Base-by-base conservation (phyloP, 257 asterid genomes). In the Paraleonurus japonicus region DNA sequence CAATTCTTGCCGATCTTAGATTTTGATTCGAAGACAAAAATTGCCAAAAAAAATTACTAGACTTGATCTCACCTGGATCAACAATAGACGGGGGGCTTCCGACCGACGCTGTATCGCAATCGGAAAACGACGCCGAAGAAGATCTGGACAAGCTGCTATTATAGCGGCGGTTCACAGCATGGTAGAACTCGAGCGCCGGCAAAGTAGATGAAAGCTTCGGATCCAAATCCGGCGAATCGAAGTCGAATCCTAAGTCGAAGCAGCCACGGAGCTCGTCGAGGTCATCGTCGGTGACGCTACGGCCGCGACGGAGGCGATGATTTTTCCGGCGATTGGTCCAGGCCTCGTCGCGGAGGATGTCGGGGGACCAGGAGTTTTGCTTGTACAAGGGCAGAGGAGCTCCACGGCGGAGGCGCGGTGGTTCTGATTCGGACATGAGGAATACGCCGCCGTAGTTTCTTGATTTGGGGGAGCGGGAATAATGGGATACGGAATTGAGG, bases 251-350 rank as follows among this genome's bases (percentile, higher is more conserved):
- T 32, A 90, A 58, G 10, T 88, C 97, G 13, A 88, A 74, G 78
- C 92, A 89, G 30, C 80, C 95, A 4, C 87, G 81, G 32, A 91
- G 85, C 73, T 91, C 96, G 0, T 89, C 91, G 16, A 91, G 19
- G 66, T 91, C 97, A 6, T 81, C 86, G 57, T 81, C 67, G 3
- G 89, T 87, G 41, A 87, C 72, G 80, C 86, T 80, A 17, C 78
- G 76, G 54, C 85, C 65, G 20, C 84, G 81, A 0, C 72, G 85
- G 22, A 22, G 79, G 28, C 74, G 66, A 15, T 76, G 51, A 15
- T 33, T 77, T 27, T 11, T 71, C 51, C 71, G 76, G 48, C 88
- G 88, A 53, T 54, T 77, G 7, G 17, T 75, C 97, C 96, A 89
- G 0, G 81, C 77, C 35, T 84, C 87, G 61, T 91, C 88, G 3